Base-by-base conservation (phyloP, 192 early-diverging fungal species). In the Gryganskiella cystojenkinii region DNA sequence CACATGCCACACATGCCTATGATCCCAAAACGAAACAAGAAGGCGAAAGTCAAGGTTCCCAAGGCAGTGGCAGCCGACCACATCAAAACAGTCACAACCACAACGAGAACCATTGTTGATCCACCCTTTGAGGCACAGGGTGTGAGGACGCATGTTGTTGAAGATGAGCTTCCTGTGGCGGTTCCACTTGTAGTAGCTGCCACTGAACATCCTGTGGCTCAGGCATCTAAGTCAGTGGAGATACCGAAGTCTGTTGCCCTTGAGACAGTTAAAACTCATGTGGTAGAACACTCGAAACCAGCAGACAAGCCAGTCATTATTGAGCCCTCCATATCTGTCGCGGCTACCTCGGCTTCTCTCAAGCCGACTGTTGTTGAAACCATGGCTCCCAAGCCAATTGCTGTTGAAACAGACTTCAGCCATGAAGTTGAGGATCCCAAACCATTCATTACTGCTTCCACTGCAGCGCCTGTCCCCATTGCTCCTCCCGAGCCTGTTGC, bases 121-220 rank as follows among this genome's bases (percentile, higher is more conserved):
- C 37, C 37, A 13, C 37, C 37, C n/a, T n/a, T n/a, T n/a, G n/a
- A 56, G 33, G n/a, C 54, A 8, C 15, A 33, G 25, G 6, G 14
- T 5, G 61, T 44, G 8, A 55, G 25, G 51, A 64, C 63, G 1
- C 22, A 56, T 22, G 64, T 57, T 22, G 64, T 56, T 33, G 63
- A 65, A 43, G 25, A 40, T 6, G 31, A 14, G 14, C 25, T 4
- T n/a, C 33, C n/a, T 9, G 17, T 30, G 6, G 35, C 28, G 40
- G 40, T 33, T 8, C 53, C 64, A 15, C 24, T 27, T 27, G 50
- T 28, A 10, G 53, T 55, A 19, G 53, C 8, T 14, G 3, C 54
- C 27, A 31, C 11, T 1, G 13, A 40, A 13, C 37, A 5, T 13
- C 7, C 13, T 9, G 37, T 40, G 13, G 37, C 13, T 13, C 37